Evolutionary conservation across 1,284 basidiomycete species (phyloP).

Genomic region (Ganoderma sinense): DNA sequence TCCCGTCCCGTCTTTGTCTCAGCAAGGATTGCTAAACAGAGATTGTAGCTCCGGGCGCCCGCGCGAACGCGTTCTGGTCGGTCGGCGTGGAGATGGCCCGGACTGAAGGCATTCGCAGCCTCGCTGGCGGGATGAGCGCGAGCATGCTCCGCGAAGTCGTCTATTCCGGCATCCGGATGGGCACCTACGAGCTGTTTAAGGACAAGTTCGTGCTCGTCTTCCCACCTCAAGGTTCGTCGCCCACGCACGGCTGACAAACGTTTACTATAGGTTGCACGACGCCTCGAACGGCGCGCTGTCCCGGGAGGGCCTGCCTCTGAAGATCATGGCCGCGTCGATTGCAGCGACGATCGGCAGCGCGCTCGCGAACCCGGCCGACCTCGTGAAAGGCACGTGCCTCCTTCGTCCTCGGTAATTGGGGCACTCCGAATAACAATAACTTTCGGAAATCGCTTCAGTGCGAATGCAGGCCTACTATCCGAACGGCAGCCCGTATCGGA

Average conservation of each 20-base stretch:
- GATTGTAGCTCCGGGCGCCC: constrained; percentile 38
- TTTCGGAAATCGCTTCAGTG: constrained; percentile 40
- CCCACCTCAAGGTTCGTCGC: too few relatives aligned
- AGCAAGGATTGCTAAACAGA: neutral
- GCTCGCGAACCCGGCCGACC: constrained; percentile 48
- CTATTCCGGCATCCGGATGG: constrained; percentile 47
- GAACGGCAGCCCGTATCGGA: constrained; percentile 43
- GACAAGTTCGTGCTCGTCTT: constrained; percentile 39
- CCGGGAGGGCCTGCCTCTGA: constrained; percentile 44
- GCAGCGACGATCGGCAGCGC: constrained; percentile 47
- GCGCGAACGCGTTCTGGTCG: constrained; percentile 44
- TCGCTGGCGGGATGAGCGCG: constrained; percentile 45
- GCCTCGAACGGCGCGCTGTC: constrained; percentile 38
- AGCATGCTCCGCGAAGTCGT: constrained; percentile 47
- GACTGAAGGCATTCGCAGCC: constrained; percentile 42
- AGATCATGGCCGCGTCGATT: constrained; percentile 44
- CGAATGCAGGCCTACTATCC: constrained; percentile 50
- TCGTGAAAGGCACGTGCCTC: constrained; percentile 44
- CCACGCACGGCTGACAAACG: neutral
- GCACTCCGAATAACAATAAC: neutral
- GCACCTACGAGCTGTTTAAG: constrained; percentile 50
- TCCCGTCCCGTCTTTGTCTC: too few relatives aligned
- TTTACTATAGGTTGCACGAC: constrained; percentile 31
- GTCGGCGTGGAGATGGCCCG: constrained; percentile 45
- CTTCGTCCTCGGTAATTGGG: neutral